Evolutionary conservation across 1,284 basidiomycete species (phyloP), one percentile per base, ranked within the genome.

Genomic region (Ceratobasidium sp.): DNA sequence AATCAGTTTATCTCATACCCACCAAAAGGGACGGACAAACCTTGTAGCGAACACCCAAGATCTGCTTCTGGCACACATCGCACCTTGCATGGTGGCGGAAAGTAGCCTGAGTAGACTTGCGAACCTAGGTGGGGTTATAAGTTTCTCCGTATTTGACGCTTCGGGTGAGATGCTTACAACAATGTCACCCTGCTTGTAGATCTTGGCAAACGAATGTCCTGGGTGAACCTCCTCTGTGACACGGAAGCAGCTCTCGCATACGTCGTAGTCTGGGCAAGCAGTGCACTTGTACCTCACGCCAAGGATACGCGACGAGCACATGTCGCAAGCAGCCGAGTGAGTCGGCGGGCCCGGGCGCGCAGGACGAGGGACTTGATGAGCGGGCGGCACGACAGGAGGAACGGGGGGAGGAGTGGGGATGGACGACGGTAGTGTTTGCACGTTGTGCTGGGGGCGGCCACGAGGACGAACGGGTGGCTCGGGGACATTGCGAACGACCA

Each of bases 141-240:
- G 47, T 21, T 21, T 3, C 21, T 25, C 21, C 21, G 7, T 46
- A 23, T 4, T 29, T 36, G 33, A 60, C 9, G 23, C 13, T 42
- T 7, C 14, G 9, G 23, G 6, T 23, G 19, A 13, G 49, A 56
- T 23, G 76, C 83, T 74, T 73, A 85, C 84, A 74, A 87, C 83
- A 71, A 85, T 80, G 73, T 89, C 85, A 25, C 82, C 80, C 1
- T 81, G 78, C 41, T 82, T 82, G 67, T 77, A 77, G 11, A 95
- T 78, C 75, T 83, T 87, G 33, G 90, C 87, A 75, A 95, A 95
- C 6, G 83, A 80, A 76, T 95, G 93, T 27, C 77, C 75, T 0
- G 92, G 92, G 76, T 95, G 93, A 58, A 90, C 88, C 71, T 87
- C 84, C 7, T 77, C 72, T 0, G 84, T 85, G 71, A 94, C 72